These are phyloP conservation scores for Ceratocystis smalleyi DNA, from an alignment of 2,329 filamentous ascomycete species.

Conservation along the genomic window DNA sequence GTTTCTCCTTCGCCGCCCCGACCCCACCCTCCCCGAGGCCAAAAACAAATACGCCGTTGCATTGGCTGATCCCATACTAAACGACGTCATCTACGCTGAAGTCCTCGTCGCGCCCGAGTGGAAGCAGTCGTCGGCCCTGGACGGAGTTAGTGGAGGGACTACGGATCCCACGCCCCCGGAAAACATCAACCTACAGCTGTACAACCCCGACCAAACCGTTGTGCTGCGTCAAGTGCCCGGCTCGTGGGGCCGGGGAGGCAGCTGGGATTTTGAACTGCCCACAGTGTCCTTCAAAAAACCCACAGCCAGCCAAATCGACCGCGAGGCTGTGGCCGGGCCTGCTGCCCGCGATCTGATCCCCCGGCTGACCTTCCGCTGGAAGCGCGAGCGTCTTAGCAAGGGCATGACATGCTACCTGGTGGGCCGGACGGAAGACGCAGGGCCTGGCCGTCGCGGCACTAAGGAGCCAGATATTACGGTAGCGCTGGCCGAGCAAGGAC, in stretches of 20 bases:
- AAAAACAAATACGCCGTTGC: conserved; percentile 77
- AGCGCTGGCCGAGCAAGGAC: conserved; percentile 64
- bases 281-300: conserved; percentile 70
- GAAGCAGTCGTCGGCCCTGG: conserved; percentile 37
- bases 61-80: conserved; percentile 65
- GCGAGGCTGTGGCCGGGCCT: conserved; percentile 29
- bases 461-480: conserved; percentile 92
- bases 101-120: conserved; percentile 73
- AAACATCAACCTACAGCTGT: conserved; percentile 71
- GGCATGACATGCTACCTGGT: conserved; percentile 81
- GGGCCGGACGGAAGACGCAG: conserved; percentile 49
- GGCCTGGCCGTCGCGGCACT: conserved; percentile 52
- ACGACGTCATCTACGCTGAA: conserved; percentile 74
- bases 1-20: conserved; percentile 64
- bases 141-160: conserved; percentile 7
- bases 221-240: conserved; percentile 54
- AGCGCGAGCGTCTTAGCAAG: conserved; percentile 62
- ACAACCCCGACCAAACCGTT: conserved; percentile 82
- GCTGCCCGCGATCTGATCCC: conserved; percentile 40
- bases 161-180: conserved; percentile 36
- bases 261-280: conserved; percentile 88
- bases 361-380: conserved; percentile 75
- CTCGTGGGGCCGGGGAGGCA: conserved; percentile 63
- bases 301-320: conserved; percentile 62
- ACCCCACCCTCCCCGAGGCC: conserved; percentile 52